Base-by-base conservation (phyloP, 2,329 filamentous ascomycete genomes). In the Volutella citrinella region DNA sequence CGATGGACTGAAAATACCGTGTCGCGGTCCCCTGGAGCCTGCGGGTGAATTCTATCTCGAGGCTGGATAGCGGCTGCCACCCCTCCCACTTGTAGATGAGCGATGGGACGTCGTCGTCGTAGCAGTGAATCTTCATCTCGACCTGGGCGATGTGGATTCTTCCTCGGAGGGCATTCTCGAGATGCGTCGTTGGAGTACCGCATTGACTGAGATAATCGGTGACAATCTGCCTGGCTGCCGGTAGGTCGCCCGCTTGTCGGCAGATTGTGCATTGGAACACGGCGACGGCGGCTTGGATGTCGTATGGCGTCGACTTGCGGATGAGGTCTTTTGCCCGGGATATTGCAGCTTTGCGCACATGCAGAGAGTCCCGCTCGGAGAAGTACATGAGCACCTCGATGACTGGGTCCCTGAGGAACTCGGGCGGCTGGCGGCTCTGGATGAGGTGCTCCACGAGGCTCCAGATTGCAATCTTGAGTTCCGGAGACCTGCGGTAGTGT, bases 1-100 rank as follows among this genome's bases (percentile, higher is more conserved):
- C 59, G 3, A 60, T 48, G 0, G 54, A 59, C 10, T 60, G 56
- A 8, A 61, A 61, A 43, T 51, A 61, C 4, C 50, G 54, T 1
- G 56, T 54, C 1, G 54, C 50, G 0, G 53, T 48, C 9, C 57
- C 56, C 21, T 62, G 59, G 2, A 62, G 52, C 2, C 59, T 34
- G 2, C 54, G 49, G 0, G 57, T 60, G 1, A 61, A 59, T 27
- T 61, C 59, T 9, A 55, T 53, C 7, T 61, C 59, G 6, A 61
- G 43, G 0, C 45, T 48, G 0, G 59, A 61, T 3, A 59, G 36
- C 0, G 59, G 59, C 10, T 51, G 48, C 0, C 48, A 38, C 0
- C 53, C 56, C 3, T 52, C 39, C 59, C 59, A 61, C 4, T 38
- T 40, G 23, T 61, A 61, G 12, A 61, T 60, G 12, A 38, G 46